Evolutionary conservation across 805 yeast species (phyloP), one percentile per base, ranked within the genome.

Genomic region (Pichia nanzhaoensis): DNA sequence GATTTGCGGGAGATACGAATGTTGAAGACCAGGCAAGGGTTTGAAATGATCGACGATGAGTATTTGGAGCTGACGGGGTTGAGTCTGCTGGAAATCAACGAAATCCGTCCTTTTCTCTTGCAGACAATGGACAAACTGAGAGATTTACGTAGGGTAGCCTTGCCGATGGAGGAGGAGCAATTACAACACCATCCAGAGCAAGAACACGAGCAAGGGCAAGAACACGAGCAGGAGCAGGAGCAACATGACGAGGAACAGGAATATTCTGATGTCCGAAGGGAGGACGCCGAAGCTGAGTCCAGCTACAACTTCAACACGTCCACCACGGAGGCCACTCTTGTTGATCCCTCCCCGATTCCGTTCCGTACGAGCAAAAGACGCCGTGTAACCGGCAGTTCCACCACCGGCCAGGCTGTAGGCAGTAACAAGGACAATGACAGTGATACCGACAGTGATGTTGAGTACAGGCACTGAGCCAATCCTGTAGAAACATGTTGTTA

Each of bases 1-100:
- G 97, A 91, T 55, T 67, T 93, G 43, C 71, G 93, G 34, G 98
- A 93, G 64, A 71, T 89, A 5, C 69, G 99, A 36, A 75, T 80
- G 52, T 76, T 84, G 27, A 93, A 93, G 58, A 81, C 89, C 2
- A 72, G 93, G 42, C 79, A 80, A 46, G 98, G 98, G 57, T 66
- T 91, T 37, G 67, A 71, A 39, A 82, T 81, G 51, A 66, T 91
- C 49, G 91, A 91, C 65, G 95, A 85, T 51, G 77, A 84, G 18
- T 87, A 90, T 64, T 71, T 91, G 49, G 87, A 81, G 57, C 68
- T 91, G 61, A 91, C 89, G 54, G 88, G 93, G 18, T 61, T 93
- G 43, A 84, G 95, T 2, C 60, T 82, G 34, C 60, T 89, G 73
- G 99, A 91, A 61, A 82, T 93, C 50, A 90, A 89, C 60, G 96